Conservation (phyloP, 331 rosid genomes). For the Dryas integrifolia region DNA sequence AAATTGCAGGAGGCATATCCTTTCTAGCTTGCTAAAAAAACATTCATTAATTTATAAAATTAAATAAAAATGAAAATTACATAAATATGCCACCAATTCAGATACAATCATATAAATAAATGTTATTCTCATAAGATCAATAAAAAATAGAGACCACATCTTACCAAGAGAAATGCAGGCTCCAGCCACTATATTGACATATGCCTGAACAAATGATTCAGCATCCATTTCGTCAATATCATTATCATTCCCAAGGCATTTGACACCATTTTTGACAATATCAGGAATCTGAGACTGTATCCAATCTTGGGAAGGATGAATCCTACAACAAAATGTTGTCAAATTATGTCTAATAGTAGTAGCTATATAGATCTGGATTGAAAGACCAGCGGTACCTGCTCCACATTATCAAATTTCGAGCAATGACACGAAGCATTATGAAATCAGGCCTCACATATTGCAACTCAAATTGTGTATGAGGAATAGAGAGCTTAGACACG, state of each 20-base stretch:
- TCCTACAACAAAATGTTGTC: constrained; percentile 45
- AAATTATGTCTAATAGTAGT: constrained; percentile 29
- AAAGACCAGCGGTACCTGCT: constrained; percentile 60
- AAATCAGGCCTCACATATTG: constrained; percentile 98
- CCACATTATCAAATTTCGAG: constrained; percentile 96
- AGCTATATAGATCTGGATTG: constrained; percentile 21
- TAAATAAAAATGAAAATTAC: neutral
- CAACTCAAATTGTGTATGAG: constrained; percentile 76
- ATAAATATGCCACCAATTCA: constrained; percentile 5
- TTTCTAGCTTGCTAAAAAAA: neutral
- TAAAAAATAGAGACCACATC: constrained; percentile 13
- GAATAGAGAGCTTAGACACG: constrained; percentile 80
- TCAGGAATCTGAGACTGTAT: constrained; percentile 87
- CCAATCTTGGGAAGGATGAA: constrained; percentile 92
- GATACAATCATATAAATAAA: neutral
- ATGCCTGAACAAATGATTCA: constrained; percentile 89
- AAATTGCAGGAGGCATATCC: neutral
- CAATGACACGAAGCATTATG: constrained; percentile 94
- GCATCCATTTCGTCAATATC: constrained; percentile 81
- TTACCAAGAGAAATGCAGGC: constrained; percentile 94
- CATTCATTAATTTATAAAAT: neutral
- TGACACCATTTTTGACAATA: constrained; percentile 59
- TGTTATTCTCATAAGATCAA: neutral
- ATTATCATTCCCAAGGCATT: constrained; percentile 64
- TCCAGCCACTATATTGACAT: constrained; percentile 89